These are phyloP conservation scores for Ceratocystis papillata DNA, from an alignment of 2,329 filamentous ascomycete species.

Conservation along the genomic window DNA sequence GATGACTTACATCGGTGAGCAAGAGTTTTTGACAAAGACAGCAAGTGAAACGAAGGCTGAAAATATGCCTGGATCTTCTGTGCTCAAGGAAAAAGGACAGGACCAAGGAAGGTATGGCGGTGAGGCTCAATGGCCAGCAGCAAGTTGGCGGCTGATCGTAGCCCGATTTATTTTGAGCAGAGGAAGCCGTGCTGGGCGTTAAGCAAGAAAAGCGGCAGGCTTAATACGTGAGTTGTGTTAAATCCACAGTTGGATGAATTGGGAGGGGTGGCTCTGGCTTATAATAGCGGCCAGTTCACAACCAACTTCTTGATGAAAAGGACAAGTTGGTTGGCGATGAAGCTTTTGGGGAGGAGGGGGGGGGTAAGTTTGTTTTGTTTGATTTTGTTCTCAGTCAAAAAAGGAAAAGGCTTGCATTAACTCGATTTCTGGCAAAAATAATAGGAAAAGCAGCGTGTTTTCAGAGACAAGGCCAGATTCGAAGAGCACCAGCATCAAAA, in stretches of 20 bases:
- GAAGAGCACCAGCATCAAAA: neutral
- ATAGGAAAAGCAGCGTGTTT: neutral
- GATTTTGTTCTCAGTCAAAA: neutral
- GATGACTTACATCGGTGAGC: neutral
- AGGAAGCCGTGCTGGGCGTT: constrained; percentile 2
- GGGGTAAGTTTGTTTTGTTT: neutral
- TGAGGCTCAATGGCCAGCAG: neutral
- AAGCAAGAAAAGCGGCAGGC: neutral
- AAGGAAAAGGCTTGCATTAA: neutral
- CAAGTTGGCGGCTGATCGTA: neutral
- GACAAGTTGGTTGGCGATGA: neutral
- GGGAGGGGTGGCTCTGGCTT: neutral
- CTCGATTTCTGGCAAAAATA: neutral
- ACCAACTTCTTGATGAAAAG: neutral
- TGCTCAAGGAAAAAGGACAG: neutral
- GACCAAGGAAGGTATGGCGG: neutral
- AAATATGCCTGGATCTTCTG: constrained; percentile 2
- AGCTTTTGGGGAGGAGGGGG: neutral
- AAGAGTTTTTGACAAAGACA: neutral
- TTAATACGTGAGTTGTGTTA: neutral
- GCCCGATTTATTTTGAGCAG: neutral
- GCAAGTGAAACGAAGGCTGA: neutral
- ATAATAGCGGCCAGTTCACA: neutral
- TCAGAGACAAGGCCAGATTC: neutral
- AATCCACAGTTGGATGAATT: neutral